These are phyloP conservation scores for Uronychia setigera DNA, from an alignment of 73 alveolate species.

Conservation along the genomic window DNA sequence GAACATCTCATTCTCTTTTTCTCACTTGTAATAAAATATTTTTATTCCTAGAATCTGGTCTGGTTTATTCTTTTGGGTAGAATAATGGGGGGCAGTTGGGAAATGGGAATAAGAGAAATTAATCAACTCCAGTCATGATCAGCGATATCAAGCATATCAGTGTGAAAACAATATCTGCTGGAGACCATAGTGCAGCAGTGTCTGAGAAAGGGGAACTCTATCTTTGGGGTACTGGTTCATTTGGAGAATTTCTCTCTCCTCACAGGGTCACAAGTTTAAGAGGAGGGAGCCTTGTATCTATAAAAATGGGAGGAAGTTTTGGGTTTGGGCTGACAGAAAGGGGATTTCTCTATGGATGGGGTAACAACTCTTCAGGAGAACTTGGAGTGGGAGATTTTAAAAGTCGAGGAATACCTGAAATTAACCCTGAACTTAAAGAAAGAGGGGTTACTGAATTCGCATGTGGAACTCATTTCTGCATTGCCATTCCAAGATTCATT, in stretches of 20 bases:
- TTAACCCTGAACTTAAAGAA: slow-evolving; percentile 39
- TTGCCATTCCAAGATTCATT: background rate
- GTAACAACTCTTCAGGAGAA: slow-evolving; percentile 53
- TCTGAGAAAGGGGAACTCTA: slow-evolving; percentile 57
- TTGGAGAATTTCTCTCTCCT: slow-evolving; percentile 58
- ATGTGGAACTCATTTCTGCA: slow-evolving; percentile 17
- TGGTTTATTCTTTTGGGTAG: slow-evolving; percentile 67
- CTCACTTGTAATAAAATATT: background rate
- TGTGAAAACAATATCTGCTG: slow-evolving; percentile 58
- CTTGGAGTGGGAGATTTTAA: slow-evolving; percentile 46
- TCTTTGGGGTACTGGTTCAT: slow-evolving; percentile 70
- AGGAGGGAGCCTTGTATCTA: slow-evolving; percentile 18
- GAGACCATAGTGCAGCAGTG: slow-evolving; percentile 65
- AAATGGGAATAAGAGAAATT: slow-evolving; percentile 52
- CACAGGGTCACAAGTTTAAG: slow-evolving; percentile 55
- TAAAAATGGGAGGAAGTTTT: slow-evolving; percentile 39
- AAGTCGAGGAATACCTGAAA: slow-evolving; percentile 42
- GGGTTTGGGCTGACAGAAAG: slow-evolving; percentile 50
- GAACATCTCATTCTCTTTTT: background rate
- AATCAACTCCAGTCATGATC: slow-evolving; percentile 29
- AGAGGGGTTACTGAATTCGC: slow-evolving; percentile 27
- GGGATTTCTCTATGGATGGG: slow-evolving; percentile 64
- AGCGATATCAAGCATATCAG: slow-evolving; percentile 53
- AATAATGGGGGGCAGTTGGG: slow-evolving; percentile 72
- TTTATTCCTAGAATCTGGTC: slow-evolving; percentile 29